phyloP scores from a whole-genome alignment of 257 asterid species.

The Catharanthus roseus region DNA sequence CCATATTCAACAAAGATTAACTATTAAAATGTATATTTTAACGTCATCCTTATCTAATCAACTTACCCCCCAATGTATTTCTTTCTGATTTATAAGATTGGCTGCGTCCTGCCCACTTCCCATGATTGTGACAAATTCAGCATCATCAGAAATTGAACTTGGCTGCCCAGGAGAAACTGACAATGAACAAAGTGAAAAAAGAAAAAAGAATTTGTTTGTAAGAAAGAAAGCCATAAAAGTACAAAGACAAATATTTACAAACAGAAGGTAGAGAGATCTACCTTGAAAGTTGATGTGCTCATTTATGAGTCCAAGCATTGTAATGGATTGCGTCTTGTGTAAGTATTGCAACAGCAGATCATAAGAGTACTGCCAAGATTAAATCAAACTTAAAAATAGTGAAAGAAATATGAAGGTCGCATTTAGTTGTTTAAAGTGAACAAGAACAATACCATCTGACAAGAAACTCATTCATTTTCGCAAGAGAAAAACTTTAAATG shows the following conservation, averaged over 20 bases:
- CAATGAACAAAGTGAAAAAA: conserved; percentile 13
- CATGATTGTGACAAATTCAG: conserved; percentile 71
- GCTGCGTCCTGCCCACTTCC: conserved; percentile 87
- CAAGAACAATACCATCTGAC: neutral
- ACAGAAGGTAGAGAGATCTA: conserved; percentile 21
- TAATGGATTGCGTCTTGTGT: conserved; percentile 78
- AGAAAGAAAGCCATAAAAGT: neutral
- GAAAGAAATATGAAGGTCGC: neutral
- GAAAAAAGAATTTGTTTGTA: neutral
- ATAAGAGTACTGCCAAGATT: conserved; percentile 62
- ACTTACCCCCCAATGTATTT: conserved; percentile 98
- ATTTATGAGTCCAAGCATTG: conserved; percentile 89
- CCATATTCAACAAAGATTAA: conserved; percentile 15
- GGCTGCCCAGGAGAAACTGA: conserved; percentile 97
- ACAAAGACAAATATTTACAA: neutral
- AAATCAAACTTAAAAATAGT: neutral
- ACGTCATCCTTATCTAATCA: neutral
- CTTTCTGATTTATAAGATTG: conserved; percentile 81
- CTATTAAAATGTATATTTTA: no score
- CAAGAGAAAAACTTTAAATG: neutral
- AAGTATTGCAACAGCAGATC: conserved; percentile 88
- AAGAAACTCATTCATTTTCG: neutral
- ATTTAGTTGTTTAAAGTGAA: neutral
- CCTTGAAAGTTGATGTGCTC: conserved; percentile 97
- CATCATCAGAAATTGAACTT: conserved; percentile 79